These are phyloP conservation scores for Haplosporangium gracile DNA, from an alignment of 192 early-diverging fungal species.

Conservation along the genomic window DNA sequence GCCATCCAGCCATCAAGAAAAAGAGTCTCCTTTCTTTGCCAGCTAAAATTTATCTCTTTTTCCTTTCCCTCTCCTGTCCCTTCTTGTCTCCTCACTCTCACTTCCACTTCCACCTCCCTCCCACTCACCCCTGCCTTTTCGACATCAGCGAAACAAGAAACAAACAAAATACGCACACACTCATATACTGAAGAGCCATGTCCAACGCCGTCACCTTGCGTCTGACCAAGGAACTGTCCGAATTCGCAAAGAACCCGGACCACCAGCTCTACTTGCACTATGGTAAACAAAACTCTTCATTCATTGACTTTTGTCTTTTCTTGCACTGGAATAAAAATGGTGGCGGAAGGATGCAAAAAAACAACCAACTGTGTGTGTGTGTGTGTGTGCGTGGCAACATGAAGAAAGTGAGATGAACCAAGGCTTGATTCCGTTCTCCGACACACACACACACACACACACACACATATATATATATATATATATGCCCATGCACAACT, in stretches of 20 bases:
- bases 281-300: constrained; percentile 21
- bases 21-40: neutral
- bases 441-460: neutral
- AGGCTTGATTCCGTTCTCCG: neutral
- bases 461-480: too few species aligned
- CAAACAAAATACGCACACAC: neutral
- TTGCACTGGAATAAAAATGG: too few species aligned
- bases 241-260: constrained; percentile 53
- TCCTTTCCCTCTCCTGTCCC: neutral
- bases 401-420: neutral
- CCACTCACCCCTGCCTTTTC: neutral
- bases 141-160: neutral
- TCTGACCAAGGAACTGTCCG: constrained; percentile 51
- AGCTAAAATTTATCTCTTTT: neutral
- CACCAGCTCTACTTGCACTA: constrained; percentile 50
- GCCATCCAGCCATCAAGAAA: neutral
- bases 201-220: constrained; percentile 54
- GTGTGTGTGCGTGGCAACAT: neutral
- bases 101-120: neutral
- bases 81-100: neutral
- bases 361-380: neutral
- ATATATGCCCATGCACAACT: neutral
- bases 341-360: too few species aligned
- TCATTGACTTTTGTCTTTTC: too few species aligned
- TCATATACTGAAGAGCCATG: constrained; percentile 14